Evolutionary conservation across 768 basidiomycete species (phyloP).

Genomic region (Roridomyces roridus): DNA sequence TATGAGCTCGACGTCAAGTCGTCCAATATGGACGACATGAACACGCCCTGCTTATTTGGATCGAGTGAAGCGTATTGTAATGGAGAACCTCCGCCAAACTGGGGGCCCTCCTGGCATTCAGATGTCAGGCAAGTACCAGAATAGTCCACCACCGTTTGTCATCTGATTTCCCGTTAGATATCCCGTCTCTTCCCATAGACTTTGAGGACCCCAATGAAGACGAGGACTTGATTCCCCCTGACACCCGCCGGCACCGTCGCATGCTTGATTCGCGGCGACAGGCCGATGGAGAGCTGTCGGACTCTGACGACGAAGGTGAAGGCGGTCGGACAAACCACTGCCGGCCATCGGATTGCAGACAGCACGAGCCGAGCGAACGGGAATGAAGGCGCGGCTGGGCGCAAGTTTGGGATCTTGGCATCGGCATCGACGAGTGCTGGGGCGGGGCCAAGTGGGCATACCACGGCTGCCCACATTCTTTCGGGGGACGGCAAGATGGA

Average conservation of each 20-base stretch:
- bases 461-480: conserved; percentile 55
- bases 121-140: conserved; percentile 68
- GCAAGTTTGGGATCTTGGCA: conserved; percentile 75
- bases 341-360: conserved; percentile 60
- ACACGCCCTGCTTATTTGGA: conserved; percentile 92
- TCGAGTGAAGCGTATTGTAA: conserved; percentile 88
- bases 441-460: conserved; percentile 77
- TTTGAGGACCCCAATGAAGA: conserved; percentile 83
- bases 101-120: conserved; percentile 94
- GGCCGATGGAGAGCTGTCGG: conserved; percentile 88
- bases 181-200: conserved; percentile 86
- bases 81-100: conserved; percentile 87
- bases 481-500: conserved; percentile 46
- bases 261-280: conserved; percentile 84
- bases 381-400: conserved; percentile 47
- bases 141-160: conserved; percentile 4
- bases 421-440: conserved; percentile 69
- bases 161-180: conserved; percentile 54
- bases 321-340: conserved; percentile 80
- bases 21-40: conserved; percentile 95
- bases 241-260: conserved; percentile 77
- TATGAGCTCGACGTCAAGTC: conserved; percentile 94
- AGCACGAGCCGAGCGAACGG: conserved; percentile 49
- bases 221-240: conserved; percentile 80
- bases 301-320: conserved; percentile 97